Conservation (phyloP, 768 basidiomycete species). For the Xanthoconium stramineum region DNA sequence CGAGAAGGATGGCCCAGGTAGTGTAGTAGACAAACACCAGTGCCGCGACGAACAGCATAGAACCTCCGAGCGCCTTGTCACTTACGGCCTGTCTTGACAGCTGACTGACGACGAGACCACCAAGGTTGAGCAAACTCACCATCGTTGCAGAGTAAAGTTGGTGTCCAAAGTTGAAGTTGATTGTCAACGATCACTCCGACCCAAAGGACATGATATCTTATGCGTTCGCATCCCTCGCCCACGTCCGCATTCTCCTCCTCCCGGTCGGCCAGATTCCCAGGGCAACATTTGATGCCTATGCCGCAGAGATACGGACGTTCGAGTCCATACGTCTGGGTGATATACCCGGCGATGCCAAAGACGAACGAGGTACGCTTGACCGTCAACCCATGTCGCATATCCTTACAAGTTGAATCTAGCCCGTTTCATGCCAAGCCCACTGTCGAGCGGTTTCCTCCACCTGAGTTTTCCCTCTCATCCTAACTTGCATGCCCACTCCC, state of each 20-base stretch:
- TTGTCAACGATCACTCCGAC: no score
- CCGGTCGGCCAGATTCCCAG: slow-evolving; percentile 78
- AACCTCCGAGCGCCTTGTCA: slow-evolving; percentile 77
- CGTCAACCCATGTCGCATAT: neutral
- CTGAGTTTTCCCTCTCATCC: slow-evolving; percentile 77
- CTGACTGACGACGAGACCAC: neutral
- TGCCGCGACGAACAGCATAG: slow-evolving; percentile 76
- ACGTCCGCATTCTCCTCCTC: slow-evolving; percentile 79
- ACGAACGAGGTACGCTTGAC: slow-evolving; percentile 60
- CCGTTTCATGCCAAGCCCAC: slow-evolving; percentile 76
- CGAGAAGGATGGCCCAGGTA: slow-evolving; percentile 84
- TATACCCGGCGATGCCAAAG: slow-evolving; percentile 75
- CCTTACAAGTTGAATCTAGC: slow-evolving; percentile 39
- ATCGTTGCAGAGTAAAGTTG: slow-evolving; percentile 16
- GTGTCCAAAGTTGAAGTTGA: slow-evolving; percentile 14
- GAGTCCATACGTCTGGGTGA: slow-evolving; percentile 75
- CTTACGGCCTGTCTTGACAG: slow-evolving; percentile 55
- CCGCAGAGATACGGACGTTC: slow-evolving; percentile 68
- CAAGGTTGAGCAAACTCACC: slow-evolving; percentile 18
- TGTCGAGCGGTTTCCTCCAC: slow-evolving; percentile 79
- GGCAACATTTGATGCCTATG: slow-evolving; percentile 70
- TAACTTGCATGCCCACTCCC: slow-evolving; percentile 60
- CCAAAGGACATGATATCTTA: slow-evolving; percentile 54
- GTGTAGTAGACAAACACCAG: slow-evolving; percentile 88
- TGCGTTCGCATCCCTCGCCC: slow-evolving; percentile 80